Evolutionary conservation across 345 rosid genomes (phyloP), one percentile per base, ranked within the genome.

Genomic region (Gossypium rotundifolium): DNA sequence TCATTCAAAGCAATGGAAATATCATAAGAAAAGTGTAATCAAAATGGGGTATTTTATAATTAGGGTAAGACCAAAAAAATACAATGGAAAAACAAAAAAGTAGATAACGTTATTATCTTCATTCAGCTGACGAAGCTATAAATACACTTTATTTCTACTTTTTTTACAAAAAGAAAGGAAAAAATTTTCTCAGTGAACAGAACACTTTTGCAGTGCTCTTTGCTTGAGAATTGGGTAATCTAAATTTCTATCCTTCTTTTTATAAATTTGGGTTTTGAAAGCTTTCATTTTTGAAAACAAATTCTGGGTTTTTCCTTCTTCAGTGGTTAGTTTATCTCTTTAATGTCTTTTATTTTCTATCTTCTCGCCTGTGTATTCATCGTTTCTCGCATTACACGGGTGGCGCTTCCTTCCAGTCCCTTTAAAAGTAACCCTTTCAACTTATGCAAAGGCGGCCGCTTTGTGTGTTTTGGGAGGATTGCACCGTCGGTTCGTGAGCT

Each of bases 41-140:
- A 17, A 27, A 27, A n/a, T 11, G 54, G 45, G 14, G 8, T 33
- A 9, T 14, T 44, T 45, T 9, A 3, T 6, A 51, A 11, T 61
- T 63, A 77, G 76, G 76, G 57, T 6, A 67, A 42, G 3, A 52
- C 63, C 40, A 33, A 33, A 33, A 52, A 64, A 38, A 64, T 9
- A 38, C 18, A n/a, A 13, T 16, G 46, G 23, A 63, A 64, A 64
- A 78, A 62, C 65, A 33, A 5, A 10, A 10, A 42, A 74, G 14
- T 40, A 70, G 85, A 82, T 82, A 74, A 79, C 70, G 82, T 9
- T 45, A 72, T 76, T 65, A 55, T 12, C 75, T 62, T 74, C 68
- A 68, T 74, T 81, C 83, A 81, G 85, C 81, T 65, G 79, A 58
- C 17, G 22, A 29, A 33, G 40, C 49, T 40, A n/a, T 3, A 48